Evolutionary conservation across 106 monocot species (phyloP).

Genomic region (Dendrobium officinale): DNA sequence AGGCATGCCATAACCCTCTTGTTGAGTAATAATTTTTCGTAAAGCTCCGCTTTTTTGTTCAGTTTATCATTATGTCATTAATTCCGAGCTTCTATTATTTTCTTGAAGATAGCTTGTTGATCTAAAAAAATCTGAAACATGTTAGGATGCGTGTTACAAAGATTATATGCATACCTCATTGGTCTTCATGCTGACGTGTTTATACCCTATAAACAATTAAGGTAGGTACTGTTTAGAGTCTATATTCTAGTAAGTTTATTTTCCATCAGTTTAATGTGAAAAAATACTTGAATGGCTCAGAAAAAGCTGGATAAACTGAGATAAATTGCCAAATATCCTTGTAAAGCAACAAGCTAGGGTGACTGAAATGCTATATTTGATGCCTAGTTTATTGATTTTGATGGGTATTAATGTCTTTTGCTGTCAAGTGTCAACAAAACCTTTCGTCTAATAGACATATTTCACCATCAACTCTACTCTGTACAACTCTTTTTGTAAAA

Average conservation of each 20-base stretch:
- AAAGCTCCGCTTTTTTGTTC: background rate
- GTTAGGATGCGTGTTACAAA: background rate
- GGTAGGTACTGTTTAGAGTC: background rate
- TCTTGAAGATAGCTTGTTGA: background rate
- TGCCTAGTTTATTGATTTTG: background rate
- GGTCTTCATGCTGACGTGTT: background rate
- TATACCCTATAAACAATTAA: no score
- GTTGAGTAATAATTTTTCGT: background rate
- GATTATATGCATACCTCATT: background rate
- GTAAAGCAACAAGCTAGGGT: background rate
- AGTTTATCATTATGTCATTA: background rate
- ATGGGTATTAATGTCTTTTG: background rate
- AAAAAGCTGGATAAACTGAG: background rate
- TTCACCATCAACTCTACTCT: background rate
- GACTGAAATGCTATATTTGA: background rate
- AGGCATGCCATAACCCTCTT: background rate
- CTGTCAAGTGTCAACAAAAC: background rate
- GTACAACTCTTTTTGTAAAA: background rate
- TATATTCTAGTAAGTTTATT: background rate
- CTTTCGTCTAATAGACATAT: background rate
- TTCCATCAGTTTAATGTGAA: background rate
- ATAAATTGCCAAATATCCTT: background rate
- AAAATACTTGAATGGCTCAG: background rate
- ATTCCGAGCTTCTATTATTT: background rate
- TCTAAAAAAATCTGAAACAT: background rate